Evolutionary conservation across 306 rosid species (phyloP).

Genomic region (Cucurbita moschata): DNA sequence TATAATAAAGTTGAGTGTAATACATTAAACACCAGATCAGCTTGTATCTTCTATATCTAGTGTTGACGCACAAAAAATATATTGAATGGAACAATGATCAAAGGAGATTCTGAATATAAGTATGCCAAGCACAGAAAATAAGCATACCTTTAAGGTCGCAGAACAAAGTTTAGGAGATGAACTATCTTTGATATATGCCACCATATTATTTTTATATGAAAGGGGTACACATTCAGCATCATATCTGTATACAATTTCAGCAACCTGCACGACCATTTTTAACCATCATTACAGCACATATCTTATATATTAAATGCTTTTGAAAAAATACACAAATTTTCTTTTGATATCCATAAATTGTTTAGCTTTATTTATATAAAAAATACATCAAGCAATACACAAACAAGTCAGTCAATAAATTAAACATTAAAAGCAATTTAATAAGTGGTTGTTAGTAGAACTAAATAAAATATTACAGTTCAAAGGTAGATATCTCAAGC

Average conservation of each 20-base stretch:
- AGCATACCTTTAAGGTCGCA: slow-evolving; percentile 48
- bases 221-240: slow-evolving; percentile 67
- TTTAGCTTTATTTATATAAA: background rate
- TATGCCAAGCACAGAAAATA: background rate
- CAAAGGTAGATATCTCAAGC: background rate
- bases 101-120: background rate
- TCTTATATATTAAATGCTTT: background rate
- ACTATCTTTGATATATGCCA: slow-evolving; percentile 61
- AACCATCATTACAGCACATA: background rate
- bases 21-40: background rate
- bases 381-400: background rate
- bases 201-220: slow-evolving; percentile 48
- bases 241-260: slow-evolving; percentile 73
- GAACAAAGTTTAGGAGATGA: slow-evolving; percentile 62
- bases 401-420: background rate
- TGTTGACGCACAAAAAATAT: background rate
- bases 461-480: background rate
- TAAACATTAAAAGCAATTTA: background rate
- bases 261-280: slow-evolving; percentile 40
- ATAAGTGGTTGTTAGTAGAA: background rate
- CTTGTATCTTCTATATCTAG: background rate
- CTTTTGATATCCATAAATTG: background rate
- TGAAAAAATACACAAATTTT: background rate
- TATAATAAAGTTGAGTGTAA: background rate
- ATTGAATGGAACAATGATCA: background rate